phyloP scores from a whole-genome alignment of 306 rosid genomes.

The Heteromeles arbutifolia region DNA sequence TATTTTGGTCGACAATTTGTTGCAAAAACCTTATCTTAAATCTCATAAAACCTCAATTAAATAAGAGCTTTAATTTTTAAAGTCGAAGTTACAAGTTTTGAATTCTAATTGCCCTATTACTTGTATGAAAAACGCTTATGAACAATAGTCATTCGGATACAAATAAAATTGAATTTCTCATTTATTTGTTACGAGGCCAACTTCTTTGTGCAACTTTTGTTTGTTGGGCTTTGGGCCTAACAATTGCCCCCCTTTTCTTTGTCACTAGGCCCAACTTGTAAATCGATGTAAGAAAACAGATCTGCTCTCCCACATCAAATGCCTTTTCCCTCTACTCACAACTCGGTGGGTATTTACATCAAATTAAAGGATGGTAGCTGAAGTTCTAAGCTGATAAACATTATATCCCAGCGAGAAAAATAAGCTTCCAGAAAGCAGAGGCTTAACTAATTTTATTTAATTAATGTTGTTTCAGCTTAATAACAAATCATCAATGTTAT shows the following conservation, averaged over 20 bases:
- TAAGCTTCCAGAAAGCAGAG: background rate
- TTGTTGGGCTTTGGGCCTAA: background rate
- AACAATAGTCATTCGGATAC: too few species aligned
- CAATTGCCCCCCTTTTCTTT: background rate
- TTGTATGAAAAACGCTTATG: too few species aligned
- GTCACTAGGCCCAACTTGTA: background rate
- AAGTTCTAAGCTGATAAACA: background rate
- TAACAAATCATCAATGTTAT: constrained; percentile 30
- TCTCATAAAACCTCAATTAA: background rate
- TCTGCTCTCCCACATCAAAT: too few species aligned
- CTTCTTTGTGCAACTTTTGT: background rate
- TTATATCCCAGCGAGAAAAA: background rate
- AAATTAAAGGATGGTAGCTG: background rate
- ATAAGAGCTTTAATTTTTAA: background rate
- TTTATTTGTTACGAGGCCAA: too few species aligned
- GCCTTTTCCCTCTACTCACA: too few species aligned
- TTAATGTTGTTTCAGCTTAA: constrained; percentile 26
- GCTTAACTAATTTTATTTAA: constrained; percentile 14
- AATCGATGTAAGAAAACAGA: too few species aligned
- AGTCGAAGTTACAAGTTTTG: too few species aligned
- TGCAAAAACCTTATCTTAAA: background rate
- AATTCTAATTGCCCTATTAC: too few species aligned
- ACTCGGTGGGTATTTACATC: too few species aligned
- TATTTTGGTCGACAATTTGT: background rate
- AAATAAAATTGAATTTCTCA: too few species aligned